Evolutionary conservation across 768 basidiomycete genomes (phyloP), one percentile per base, ranked within the genome.

Genomic region (Lactarius sanguifluus): DNA sequence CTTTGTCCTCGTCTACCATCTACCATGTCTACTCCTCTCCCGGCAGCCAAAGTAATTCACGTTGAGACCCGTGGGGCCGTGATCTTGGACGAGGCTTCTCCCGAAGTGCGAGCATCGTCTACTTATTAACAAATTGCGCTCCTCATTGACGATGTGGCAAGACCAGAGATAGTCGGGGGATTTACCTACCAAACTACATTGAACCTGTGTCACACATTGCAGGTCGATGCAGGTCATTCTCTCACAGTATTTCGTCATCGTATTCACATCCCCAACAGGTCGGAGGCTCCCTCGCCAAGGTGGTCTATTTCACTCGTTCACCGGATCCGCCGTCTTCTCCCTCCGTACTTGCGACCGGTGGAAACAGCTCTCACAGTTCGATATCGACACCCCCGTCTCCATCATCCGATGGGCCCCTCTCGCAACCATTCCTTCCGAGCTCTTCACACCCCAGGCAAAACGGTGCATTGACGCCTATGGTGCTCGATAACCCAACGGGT

Each of bases 141-240:
- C 55, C 70, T 20, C 55, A 54, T 36, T 68, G 59, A 66, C 57
- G 62, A 62, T 66, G 61, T 47, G 57, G 58, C 18, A 71, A 94
- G 94, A 94, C 92, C 50, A 81, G 94, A 70, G 96, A 98, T 77
- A 95, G 93, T 73, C 83, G 96, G 74, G 96, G 95, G 12, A 98
- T 99, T 72, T 98, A 98, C 79, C 84, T 99, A 38, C 97, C 97
- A 62, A 96, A 97, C 75, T 88, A 98, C 79, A 96, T 96, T 68
- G 97, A 99, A 77, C 93, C 94, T 28, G 90, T 99, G 18, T 97
- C 95, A 23, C 95, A 98, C 75, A 95, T 98, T 63, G 97, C 97
- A n/a, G 4, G 89, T 99, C 64, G 96, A 99, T 75, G 96, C 96
- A 75, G 80, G 94, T 85, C 16, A 41, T 61, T 55, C 62, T 59